Percentiles rank a stretch among this genome's conserved stretches.
Evolutionary conservation across 176 grass and related monocot species (phyloP).

Genomic region (Rhynchospora tenuis): DNA sequence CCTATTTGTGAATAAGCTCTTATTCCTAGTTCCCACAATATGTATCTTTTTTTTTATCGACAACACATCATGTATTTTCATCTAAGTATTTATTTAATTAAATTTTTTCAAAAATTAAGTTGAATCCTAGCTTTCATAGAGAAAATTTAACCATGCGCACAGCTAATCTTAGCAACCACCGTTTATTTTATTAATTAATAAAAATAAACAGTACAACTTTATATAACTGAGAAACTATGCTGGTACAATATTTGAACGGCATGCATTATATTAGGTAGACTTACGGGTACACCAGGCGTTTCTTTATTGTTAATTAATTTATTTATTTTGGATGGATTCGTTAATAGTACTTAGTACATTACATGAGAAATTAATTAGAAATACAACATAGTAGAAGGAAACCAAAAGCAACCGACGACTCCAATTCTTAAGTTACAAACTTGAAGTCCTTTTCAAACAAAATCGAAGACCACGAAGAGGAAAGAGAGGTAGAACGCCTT

Average conservation of each 20-base stretch:
- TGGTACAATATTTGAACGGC: not conserved
- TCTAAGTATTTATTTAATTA: no score
- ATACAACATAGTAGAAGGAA: not conserved
- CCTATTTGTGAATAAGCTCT: no score
- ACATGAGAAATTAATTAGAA: not conserved
- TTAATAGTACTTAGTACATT: not conserved
- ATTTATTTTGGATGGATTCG: not conserved
- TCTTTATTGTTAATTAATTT: not conserved
- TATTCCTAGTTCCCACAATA: no score
- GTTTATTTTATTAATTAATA: not conserved
- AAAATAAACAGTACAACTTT: not conserved
- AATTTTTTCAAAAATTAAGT: no score
- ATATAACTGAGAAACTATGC: not conserved
- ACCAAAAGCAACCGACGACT: not conserved
- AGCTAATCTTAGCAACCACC: not conserved
- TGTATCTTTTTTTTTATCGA: no score
- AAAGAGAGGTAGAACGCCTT: not conserved
- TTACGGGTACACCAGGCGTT: not conserved
- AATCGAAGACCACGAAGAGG: not conserved
- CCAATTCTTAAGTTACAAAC: not conserved
- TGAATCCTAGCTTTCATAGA: not conserved
- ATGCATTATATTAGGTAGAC: not conserved
- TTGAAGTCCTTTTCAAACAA: not conserved
- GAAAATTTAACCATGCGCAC: not conserved
- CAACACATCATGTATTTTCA: no score